Evolutionary conservation across 139 green algal species (phyloP).

Genomic region (Haematococcus lacustris): DNA sequence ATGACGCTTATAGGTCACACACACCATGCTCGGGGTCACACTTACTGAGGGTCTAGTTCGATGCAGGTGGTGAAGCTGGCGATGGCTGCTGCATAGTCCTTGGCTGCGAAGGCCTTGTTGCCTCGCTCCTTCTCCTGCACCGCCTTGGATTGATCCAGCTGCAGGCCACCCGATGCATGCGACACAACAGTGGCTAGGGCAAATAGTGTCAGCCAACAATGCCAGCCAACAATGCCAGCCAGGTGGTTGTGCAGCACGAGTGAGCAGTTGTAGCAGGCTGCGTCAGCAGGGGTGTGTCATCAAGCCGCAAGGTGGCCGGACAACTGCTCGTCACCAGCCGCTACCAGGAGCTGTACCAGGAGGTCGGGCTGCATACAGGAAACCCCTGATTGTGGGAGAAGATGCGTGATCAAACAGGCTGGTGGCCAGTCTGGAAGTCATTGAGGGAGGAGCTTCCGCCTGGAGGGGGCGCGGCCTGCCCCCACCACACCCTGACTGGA

Average conservation of each 20-base stretch:
- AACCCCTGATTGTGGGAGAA: no score
- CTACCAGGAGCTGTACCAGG: no score
- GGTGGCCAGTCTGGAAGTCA: no score
- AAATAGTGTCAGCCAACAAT: background rate
- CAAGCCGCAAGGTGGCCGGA: no score
- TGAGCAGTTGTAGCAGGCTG: background rate
- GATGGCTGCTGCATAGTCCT: conserved; percentile 52
- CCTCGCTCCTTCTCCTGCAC: conserved; percentile 58
- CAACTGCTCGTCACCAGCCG: background rate
- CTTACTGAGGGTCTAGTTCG: conserved; percentile 49
- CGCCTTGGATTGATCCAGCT: conserved; percentile 39
- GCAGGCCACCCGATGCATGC: background rate
- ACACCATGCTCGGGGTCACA: no score
- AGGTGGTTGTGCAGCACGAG: background rate
- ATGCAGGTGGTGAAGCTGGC: conserved; percentile 67
- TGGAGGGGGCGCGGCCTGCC: no score
- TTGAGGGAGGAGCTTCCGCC: no score
- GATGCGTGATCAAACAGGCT: no score
- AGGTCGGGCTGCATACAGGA: no score
- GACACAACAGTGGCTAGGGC: no score
- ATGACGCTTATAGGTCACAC: no score
- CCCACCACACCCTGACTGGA: no score
- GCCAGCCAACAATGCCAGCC: background rate
- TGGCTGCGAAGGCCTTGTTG: conserved; percentile 56
- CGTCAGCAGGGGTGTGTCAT: background rate